Conservation (phyloP, 495 filamentous ascomycete genomes). For the Oidiodendron maius region DNA sequence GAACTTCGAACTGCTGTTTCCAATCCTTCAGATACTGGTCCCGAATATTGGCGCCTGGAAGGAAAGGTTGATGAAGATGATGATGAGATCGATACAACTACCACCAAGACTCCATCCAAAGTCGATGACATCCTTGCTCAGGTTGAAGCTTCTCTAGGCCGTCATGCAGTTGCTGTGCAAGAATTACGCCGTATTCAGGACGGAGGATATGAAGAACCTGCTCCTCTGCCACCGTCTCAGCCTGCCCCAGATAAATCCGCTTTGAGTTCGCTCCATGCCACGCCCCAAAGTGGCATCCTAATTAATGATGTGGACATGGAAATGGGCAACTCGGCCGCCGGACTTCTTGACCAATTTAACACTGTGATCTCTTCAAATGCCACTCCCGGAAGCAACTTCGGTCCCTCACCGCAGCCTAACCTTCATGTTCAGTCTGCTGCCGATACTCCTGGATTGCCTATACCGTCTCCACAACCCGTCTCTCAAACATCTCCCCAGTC, state of each 20-base stretch:
- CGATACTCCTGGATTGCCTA: conserved; percentile 31
- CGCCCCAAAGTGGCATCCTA: conserved; percentile 45
- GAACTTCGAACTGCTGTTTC: conserved; percentile 50
- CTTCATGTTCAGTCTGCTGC: conserved; percentile 40
- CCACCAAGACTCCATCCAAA: conserved; percentile 51
- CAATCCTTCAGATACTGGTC: conserved; percentile 44
- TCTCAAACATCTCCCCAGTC: conserved; percentile 9
- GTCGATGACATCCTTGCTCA: conserved; percentile 61
- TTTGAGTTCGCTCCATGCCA: conserved; percentile 24
- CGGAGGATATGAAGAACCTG: conserved; percentile 62
- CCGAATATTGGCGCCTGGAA: conserved; percentile 61
- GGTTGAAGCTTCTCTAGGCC: conserved; percentile 47
- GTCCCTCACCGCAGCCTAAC: conserved; percentile 25
- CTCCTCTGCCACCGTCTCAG: conserved; percentile 27
- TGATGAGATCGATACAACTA: conserved; percentile 50
- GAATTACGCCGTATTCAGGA: conserved; percentile 61
- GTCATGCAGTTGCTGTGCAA: conserved; percentile 41
- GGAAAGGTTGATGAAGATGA: conserved; percentile 43
- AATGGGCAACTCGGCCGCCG: conserved; percentile 57
- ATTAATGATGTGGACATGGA: conserved; percentile 55
- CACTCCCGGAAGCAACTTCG: conserved; percentile 33
- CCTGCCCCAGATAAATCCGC: conserved; percentile 21
- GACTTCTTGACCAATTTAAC: conserved; percentile 60
- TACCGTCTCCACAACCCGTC: conserved; percentile 2
- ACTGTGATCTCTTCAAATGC: conserved; percentile 46